A percentile compares a stretch with the other conserved stretches of the same genome.
phyloP scores from a whole-genome alignment of 805 yeast genomes.

The Nakazawaea peltata region DNA sequence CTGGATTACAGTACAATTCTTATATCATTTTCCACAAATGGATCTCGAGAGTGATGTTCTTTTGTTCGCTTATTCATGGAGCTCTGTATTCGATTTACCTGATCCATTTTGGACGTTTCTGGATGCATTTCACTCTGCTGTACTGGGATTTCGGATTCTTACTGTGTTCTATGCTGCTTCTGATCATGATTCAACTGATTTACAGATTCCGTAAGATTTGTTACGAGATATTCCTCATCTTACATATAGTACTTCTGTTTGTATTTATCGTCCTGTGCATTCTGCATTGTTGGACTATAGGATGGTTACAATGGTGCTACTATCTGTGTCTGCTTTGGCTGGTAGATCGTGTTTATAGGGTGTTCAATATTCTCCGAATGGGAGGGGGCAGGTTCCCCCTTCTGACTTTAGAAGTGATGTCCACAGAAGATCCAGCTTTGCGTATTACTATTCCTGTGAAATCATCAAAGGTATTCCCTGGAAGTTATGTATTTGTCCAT shows the following conservation, averaged over 20 bases:
- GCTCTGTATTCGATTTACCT: constrained; percentile 22
- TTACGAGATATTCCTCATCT: constrained; percentile 36
- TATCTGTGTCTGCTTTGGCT: constrained; percentile 32
- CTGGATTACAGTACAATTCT: constrained; percentile 40
- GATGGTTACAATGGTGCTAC: constrained; percentile 33
- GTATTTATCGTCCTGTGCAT: constrained; percentile 39
- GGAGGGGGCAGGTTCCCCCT: constrained; percentile 19
- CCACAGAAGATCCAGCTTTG: constrained; percentile 14
- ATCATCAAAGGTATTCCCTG: constrained; percentile 42
- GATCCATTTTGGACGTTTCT: constrained; percentile 6
- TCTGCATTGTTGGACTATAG: constrained; percentile 31
- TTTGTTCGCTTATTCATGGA: constrained; percentile 23
- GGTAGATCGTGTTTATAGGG: constrained; percentile 29
- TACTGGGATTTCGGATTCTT: constrained; percentile 15
- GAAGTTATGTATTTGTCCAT: constrained; percentile 52
- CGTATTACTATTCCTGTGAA: constrained; percentile 29
- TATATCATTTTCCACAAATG: constrained; percentile 37
- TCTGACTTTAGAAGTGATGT: constrained; percentile 10
- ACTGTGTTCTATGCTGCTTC: constrained; percentile 29
- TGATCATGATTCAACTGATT: constrained; percentile 37
- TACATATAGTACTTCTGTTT: constrained; percentile 37
- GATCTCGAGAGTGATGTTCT: constrained; percentile 26
- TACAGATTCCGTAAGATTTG: constrained; percentile 34
- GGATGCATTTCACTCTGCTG: constrained; percentile 1
- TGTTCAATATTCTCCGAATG: constrained; percentile 23